Evolutionary conservation across 169 alveolate genomes (phyloP), one percentile per base, ranked within the genome.

Genomic region (Cystoisospora suis): DNA sequence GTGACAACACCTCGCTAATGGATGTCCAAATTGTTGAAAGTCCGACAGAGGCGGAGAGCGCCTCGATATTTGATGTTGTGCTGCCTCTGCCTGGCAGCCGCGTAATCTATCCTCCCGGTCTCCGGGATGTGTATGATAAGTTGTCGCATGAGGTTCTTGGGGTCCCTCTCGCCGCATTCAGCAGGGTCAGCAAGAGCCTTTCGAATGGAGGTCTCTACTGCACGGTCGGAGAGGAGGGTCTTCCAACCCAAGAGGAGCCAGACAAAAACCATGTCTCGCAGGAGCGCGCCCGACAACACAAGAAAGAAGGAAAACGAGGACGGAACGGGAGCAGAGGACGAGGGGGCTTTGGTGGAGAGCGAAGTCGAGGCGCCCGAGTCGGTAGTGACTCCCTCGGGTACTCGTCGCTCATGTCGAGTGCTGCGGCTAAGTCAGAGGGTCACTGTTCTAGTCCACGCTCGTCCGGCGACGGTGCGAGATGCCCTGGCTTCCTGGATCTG

Each of bases 21-120:
- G 23, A 20, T 34, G 86, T 86, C 9, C 12, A 45, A 17, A 53
- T 56, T 7, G 42, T 86, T 47, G 49, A 34, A n/a, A 58, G 77
- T 46, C 88, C 32, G 69, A 70, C 59, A 0, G 92, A 88, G 34
- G 80, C 87, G 7, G 29, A 12, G 29, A 29, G 32, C 7, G 80
- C 61, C 9, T 45, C 53, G 69, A 59, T 88, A 49, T 38, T 15
- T 36, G 92, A 88, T 20, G 89, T 88, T 47, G 88, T 88, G 53
- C 70, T 88, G 65, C 92, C 92, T 36, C 61, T 88, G 45, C 89
- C 87, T 1, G 92, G 92, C 47, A 46, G 46, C 7, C 49, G 42
- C 23, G 34, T 70, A 5, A 38, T 12, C 65, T 86, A 86, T 59
- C 90, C 90, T 32, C 20, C 65, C 46, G 44, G 61, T 0, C 34